Percentiles rank a stretch among this genome's conserved stretches.
Evolutionary conservation across 371 early-diverging fungal species (phyloP).

Genomic region (Actinomortierella wolfii): DNA sequence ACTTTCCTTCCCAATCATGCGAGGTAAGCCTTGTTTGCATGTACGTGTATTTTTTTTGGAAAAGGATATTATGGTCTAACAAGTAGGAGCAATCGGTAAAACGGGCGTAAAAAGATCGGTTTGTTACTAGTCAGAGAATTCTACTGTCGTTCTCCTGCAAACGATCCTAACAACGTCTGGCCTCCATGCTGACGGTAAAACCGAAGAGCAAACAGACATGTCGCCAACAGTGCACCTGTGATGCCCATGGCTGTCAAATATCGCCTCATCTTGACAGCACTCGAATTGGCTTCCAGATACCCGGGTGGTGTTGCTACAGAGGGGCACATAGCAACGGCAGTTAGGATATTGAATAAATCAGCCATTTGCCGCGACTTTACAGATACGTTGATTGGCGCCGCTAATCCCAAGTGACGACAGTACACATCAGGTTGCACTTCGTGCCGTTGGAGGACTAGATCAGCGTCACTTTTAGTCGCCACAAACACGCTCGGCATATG

Average conservation of each 20-base stretch:
- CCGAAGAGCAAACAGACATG: slow-evolving; percentile 27
- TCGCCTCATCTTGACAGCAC: slow-evolving; percentile 26
- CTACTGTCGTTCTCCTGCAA: too few species aligned
- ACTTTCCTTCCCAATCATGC: too few species aligned
- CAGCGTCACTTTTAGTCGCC: slow-evolving; percentile 92
- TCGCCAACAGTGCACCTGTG: slow-evolving; percentile 33
- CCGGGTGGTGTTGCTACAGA: slow-evolving; percentile 48
- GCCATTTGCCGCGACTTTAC: slow-evolving; percentile 85
- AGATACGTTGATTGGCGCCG: slow-evolving; percentile 87
- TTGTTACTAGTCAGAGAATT: too few species aligned
- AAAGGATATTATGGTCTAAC: too few species aligned
- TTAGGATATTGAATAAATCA: slow-evolving; percentile 85
- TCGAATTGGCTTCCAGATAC: slow-evolving; percentile 28
- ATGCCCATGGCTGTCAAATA: slow-evolving; percentile 40
- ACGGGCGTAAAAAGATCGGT: too few species aligned
- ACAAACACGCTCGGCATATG: slow-evolving; percentile 89
- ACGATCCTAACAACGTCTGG: too few species aligned
- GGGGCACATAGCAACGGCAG: slow-evolving; percentile 87
- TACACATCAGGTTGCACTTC: slow-evolving; percentile 92
- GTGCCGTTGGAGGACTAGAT: slow-evolving; percentile 76
- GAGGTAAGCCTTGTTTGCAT: too few species aligned
- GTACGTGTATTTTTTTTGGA: too few species aligned
- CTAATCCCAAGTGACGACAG: slow-evolving; percentile 83
- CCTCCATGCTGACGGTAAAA: slow-evolving; percentile 30
- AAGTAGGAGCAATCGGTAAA: too few species aligned